Base-by-base conservation (phyloP, 192 early-diverging fungal species). In the Linnemannia zychae region DNA sequence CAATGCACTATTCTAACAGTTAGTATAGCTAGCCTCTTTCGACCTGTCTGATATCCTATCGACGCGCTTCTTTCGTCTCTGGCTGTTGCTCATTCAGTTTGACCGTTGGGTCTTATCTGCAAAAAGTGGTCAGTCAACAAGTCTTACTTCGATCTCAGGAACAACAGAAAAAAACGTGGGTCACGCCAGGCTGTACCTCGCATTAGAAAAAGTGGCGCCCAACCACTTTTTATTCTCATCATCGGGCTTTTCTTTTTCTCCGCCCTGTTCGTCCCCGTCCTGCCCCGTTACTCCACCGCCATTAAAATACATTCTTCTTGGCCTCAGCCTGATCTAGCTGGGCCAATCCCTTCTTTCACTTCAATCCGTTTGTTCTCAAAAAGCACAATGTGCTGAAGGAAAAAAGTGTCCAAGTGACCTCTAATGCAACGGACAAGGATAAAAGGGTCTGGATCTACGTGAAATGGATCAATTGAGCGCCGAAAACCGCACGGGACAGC, bases 111-210 rank as follows among this genome's bases (percentile, higher is more conserved):
- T 24, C 9, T 57, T 57, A 57, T 57, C 52, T 24, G 4, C 22
- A 0, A 53, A 2, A 24, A 57, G 24, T 28, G 57, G 31, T 31
- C 57, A 31, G 57, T 63, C 9, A 20, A 17, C 52, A n/a, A 48
- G 12, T 48, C 16, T 52, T 52, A 17, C 24, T 24, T 60, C 24
- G 28, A 12, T 28, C n/a, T 60, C 24, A 60, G 57, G 57, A 9
- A 60, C 57, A n/a, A 44, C 40, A 53, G n/a, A 28, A 60, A 63
- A 63, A 63, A 63, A 63, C 57, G 57, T 63, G 57, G 28, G 57
- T 13, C 11, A 31, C 24, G 28, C 57, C 11, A 31, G 24, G 3
- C 24, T 24, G 40, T 44, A 44, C 40, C 40, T 60, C 28, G n/a
- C 53, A 60, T 60, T 31, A 60, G 28, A 28, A 22, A 24, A 22